Percentiles rank a stretch among this genome's conserved stretches.
Conservation (phyloP, 2,329 filamentous ascomycete genomes). For the Calonectria henricotiae region DNA sequence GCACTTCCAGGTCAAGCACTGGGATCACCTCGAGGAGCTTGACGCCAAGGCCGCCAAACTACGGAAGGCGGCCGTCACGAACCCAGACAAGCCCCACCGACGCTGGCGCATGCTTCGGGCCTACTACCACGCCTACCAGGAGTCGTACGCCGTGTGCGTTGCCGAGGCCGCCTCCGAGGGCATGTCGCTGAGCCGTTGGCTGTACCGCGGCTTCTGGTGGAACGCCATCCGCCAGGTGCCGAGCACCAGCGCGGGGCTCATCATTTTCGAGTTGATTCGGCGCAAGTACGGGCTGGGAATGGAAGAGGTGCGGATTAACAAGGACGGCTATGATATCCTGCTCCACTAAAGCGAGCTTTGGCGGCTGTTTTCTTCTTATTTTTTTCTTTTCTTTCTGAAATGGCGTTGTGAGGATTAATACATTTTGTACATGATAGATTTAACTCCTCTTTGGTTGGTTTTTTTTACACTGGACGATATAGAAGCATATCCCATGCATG, state of each 20-base stretch:
- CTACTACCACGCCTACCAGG: constrained; percentile 81
- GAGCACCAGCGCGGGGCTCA: constrained; percentile 82
- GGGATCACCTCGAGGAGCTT: constrained; percentile 80
- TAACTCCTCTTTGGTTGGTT: constrained; percentile 29
- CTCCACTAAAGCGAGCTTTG: constrained; percentile 58
- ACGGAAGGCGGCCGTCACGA: constrained; percentile 52
- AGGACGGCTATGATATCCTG: constrained; percentile 81
- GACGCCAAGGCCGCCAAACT: constrained; percentile 73
- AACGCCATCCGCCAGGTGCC: constrained; percentile 82
- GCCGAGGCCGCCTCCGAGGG: constrained; percentile 72
- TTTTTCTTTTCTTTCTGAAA: background rate
- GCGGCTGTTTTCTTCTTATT: background rate
- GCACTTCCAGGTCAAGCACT: constrained; percentile 81
- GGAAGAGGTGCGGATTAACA: constrained; percentile 76
- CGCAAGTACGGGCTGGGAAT: constrained; percentile 79
- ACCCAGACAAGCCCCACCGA: constrained; percentile 56
- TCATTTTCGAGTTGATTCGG: constrained; percentile 84
- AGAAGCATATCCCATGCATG: constrained; percentile 33
- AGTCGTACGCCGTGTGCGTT: constrained; percentile 76
- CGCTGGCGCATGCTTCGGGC: constrained; percentile 72
- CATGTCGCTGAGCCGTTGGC: constrained; percentile 73
- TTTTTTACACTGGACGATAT: constrained; percentile 5
- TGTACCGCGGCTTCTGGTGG: constrained; percentile 82
- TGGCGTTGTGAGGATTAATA: constrained; percentile 36
- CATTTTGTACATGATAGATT: constrained; percentile 31